A percentile compares a stretch with the other conserved stretches of the same genome.
These are phyloP conservation scores for Puccinia horiana DNA, from an alignment of 1,284 basidiomycete species.

Conservation along the genomic window DNA sequence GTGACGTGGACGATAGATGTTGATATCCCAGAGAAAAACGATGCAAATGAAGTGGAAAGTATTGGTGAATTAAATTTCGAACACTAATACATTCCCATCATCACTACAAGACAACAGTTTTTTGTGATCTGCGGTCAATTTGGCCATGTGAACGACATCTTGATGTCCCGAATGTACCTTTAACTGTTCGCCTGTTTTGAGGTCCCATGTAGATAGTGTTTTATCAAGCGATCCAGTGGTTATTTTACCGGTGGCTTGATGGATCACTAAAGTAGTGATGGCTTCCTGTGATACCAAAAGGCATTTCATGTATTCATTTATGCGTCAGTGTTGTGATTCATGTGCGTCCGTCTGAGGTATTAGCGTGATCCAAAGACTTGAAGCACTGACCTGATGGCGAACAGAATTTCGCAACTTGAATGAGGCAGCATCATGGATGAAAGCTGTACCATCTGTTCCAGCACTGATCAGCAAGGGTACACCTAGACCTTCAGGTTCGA, in stretches of 20 bases:
- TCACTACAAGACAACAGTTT: conserved; percentile 58
- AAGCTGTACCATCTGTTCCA: conserved; percentile 88
- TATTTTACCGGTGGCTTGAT: conserved; percentile 70
- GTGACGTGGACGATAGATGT: too few species aligned
- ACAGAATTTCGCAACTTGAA: conserved; percentile 73
- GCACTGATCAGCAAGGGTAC: conserved; percentile 77
- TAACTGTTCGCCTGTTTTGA: conserved; percentile 75
- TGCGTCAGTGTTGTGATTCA: conserved; percentile 30
- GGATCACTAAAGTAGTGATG: conserved; percentile 75
- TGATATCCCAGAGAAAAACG: neutral
- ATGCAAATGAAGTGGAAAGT: neutral
- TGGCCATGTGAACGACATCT: conserved; percentile 75
- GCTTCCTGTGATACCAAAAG: conserved; percentile 65
- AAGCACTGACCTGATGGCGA: conserved; percentile 63
- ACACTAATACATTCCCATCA: conserved; percentile 58
- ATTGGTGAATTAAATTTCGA: conserved; percentile 46
- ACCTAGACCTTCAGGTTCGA: conserved; percentile 64
- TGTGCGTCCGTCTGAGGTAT: conserved; percentile 6
- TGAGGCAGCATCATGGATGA: conserved; percentile 88
- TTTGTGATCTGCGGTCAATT: conserved; percentile 62
- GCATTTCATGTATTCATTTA: neutral
- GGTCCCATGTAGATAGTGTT: conserved; percentile 88
- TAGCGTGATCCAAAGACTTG: conserved; percentile 50
- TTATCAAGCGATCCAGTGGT: conserved; percentile 83
- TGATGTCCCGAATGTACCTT: conserved; percentile 81